Conservation (phyloP, 805 yeast genomes). For the Pichia insulana region DNA sequence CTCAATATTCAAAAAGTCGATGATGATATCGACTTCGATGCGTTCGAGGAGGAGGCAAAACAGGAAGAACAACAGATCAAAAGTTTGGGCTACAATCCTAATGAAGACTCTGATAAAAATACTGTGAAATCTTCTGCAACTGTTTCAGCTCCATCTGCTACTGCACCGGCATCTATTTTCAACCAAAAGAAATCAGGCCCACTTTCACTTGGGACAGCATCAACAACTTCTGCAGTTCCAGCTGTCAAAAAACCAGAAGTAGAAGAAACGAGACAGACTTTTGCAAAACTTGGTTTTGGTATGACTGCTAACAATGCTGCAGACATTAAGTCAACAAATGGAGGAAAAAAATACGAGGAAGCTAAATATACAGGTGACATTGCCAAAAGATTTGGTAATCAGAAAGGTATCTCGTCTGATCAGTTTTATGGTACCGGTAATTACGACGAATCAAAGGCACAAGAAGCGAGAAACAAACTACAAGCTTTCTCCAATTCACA, state of each 20-base stretch:
- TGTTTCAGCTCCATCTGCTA: constrained; percentile 13
- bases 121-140: constrained; percentile 6
- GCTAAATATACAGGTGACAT: constrained; percentile 65
- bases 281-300: constrained; percentile 85
- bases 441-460: constrained; percentile 67
- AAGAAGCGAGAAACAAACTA: constrained; percentile 75
- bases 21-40: constrained; percentile 49
- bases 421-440: constrained; percentile 85
- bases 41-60: constrained; percentile 68
- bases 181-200: background rate
- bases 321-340: constrained; percentile 7
- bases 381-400: constrained; percentile 70
- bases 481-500: constrained; percentile 80
- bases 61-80: constrained; percentile 68
- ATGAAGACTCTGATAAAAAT: constrained; percentile 14
- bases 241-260: constrained; percentile 13
- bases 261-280: constrained; percentile 52
- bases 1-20: constrained; percentile 50
- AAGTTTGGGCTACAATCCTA: constrained; percentile 44
- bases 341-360: constrained; percentile 24
- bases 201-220: background rate
- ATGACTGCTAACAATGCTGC: constrained; percentile 62
- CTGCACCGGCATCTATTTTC: constrained; percentile 16
- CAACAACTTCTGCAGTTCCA: background rate
- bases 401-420: constrained; percentile 93